A percentile compares a stretch with the other conserved stretches of the same genome.
Evolutionary conservation across 2,329 filamentous ascomycete genomes (phyloP).

Genomic region (Aspergillus vadensis): DNA sequence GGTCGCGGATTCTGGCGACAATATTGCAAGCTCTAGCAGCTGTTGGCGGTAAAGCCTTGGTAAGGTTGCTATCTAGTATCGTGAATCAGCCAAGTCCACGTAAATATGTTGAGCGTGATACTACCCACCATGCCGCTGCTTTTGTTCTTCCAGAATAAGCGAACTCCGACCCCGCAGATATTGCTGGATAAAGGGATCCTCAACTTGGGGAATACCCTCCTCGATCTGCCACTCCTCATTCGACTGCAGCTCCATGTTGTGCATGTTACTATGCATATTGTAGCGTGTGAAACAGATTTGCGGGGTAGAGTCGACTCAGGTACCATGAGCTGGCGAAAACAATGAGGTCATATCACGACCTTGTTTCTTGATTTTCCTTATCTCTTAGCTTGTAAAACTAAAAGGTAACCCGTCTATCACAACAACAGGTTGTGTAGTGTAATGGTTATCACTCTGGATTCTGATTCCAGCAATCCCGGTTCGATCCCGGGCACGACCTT

Average conservation of each 20-base stretch:
- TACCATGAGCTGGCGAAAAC: not conserved
- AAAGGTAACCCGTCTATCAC: not conserved
- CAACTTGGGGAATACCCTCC: slow-evolving; percentile 49
- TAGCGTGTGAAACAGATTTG: not conserved
- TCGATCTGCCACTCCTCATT: slow-evolving; percentile 37
- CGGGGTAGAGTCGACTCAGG: not conserved
- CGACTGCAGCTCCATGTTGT: not conserved
- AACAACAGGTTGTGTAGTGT: not conserved
- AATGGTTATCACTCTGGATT: not conserved
- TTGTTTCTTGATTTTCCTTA: not conserved
- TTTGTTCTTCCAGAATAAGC: slow-evolving; percentile 78
- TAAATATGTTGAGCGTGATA: slow-evolving; percentile 3
- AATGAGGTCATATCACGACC: not conserved
- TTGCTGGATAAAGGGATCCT: slow-evolving; percentile 78
- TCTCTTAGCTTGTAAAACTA: not conserved
- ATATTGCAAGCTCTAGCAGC: slow-evolving; percentile 77
- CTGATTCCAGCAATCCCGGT: not conserved
- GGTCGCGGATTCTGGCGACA: slow-evolving; percentile 73
- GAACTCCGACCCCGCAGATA: slow-evolving; percentile 75
- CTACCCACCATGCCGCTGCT: slow-evolving; percentile 71
- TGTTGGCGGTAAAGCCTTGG: slow-evolving; percentile 69
- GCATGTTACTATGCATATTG: not conserved
- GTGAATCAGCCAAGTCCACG: slow-evolving; percentile 10
- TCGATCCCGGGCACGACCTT: not conserved
- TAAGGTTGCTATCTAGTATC: slow-evolving; percentile 32